phyloP scores from a whole-genome alignment of 169 alveolate species.

The Plasmodium relictum region DNA sequence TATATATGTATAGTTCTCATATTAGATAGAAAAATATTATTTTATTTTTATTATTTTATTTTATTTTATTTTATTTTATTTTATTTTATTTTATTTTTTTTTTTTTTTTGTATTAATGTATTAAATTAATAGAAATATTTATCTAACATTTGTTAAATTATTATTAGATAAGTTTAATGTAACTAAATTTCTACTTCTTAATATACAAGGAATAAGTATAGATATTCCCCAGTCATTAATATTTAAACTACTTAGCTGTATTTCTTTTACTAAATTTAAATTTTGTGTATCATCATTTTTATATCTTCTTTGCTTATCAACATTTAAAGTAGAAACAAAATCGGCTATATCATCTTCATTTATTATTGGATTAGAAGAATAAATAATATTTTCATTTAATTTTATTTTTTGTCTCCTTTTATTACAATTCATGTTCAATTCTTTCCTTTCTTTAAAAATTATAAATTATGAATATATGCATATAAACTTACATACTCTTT shows the following conservation, averaged over 20 bases:
- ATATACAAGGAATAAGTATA: slow-evolving; percentile 55
- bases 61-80: background rate
- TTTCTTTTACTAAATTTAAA: slow-evolving; percentile 15
- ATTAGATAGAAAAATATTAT: too few species aligned
- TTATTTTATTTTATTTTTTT: background rate
- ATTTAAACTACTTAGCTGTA: slow-evolving; percentile 44
- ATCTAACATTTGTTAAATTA: slow-evolving; percentile 51
- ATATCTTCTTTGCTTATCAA: background rate
- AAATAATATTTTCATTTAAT: slow-evolving; percentile 15
- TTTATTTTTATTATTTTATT: too few species aligned
- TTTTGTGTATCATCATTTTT: background rate
- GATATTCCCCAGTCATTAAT: slow-evolving; percentile 58
- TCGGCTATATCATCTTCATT: slow-evolving; percentile 67
- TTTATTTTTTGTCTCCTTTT: slow-evolving; percentile 17
- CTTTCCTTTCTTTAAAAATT: too few species aligned
- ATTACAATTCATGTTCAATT: background rate
- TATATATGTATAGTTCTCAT: too few species aligned
- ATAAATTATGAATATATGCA: too few species aligned
- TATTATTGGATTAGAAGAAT: slow-evolving; percentile 31
- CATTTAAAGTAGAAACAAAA: slow-evolving; percentile 47
- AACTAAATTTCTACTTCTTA: slow-evolving; percentile 35
- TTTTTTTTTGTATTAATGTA: too few species aligned
- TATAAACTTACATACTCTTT: too few species aligned
- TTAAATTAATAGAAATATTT: too few species aligned
- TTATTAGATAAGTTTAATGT: slow-evolving; percentile 43